Percentiles rank a stretch among this genome's conserved stretches.
Conservation (phyloP, 305 asterid species). For the Fraxinus albicans region DNA sequence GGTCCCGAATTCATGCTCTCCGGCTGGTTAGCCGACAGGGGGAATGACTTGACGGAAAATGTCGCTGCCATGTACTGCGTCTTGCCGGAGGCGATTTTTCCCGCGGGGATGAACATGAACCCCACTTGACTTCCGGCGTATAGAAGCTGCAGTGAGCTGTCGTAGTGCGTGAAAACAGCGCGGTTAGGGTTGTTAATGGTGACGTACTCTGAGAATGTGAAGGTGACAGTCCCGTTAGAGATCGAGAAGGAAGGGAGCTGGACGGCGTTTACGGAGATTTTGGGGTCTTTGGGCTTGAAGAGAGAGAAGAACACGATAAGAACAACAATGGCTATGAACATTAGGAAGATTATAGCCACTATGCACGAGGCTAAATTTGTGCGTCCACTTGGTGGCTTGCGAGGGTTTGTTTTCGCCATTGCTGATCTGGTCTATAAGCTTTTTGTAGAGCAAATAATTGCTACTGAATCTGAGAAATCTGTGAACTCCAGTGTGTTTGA, state of each 20-base stretch:
- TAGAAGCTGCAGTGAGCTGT: conserved; percentile 77
- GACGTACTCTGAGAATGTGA: conserved; percentile 82
- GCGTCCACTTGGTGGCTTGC: conserved; percentile 57
- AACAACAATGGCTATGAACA: conserved; percentile 48
- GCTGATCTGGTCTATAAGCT: conserved; percentile 7
- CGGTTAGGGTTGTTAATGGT: conserved; percentile 78
- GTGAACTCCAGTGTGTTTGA: background rate
- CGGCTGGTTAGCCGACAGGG: conserved; percentile 44
- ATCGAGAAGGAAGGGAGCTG: conserved; percentile 76
- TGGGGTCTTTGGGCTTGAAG: conserved; percentile 68
- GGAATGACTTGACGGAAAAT: conserved; percentile 64
- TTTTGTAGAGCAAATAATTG: background rate
- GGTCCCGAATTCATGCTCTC: conserved; percentile 39
- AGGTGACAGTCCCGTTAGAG: conserved; percentile 61
- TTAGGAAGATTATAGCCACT: conserved; percentile 66
- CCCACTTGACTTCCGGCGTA: conserved; percentile 71
- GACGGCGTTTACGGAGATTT: conserved; percentile 65
- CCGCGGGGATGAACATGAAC: conserved; percentile 90
- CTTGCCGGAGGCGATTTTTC: conserved; percentile 59
- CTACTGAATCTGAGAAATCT: background rate
- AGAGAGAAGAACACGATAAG: conserved; percentile 67
- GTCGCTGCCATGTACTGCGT: conserved; percentile 78
- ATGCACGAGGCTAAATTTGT: conserved; percentile 81
- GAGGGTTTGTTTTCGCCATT: conserved; percentile 51
- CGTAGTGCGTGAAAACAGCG: conserved; percentile 78